phyloP scores from a whole-genome alignment of 2,329 filamentous ascomycete genomes.

The Sclerotinia minor region DNA sequence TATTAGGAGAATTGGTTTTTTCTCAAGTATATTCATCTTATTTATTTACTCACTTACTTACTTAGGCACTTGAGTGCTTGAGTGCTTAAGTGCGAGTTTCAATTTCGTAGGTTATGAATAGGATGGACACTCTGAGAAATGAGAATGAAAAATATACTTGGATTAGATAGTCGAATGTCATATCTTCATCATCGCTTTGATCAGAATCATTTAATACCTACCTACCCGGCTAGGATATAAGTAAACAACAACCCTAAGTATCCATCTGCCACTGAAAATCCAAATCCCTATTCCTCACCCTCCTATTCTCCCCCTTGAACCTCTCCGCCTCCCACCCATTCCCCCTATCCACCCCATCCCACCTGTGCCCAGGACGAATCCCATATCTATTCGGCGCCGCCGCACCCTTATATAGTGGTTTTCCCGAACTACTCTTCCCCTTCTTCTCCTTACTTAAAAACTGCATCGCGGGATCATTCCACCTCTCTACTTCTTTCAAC shows the following conservation, averaged over 20 bases:
- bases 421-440: constrained; percentile 35
- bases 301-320: constrained; percentile 82
- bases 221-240: no score
- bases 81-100: no score
- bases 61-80: no score
- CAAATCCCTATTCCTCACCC: constrained; percentile 73
- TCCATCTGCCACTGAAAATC: constrained; percentile 98
- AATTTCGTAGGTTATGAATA: no score
- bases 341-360: constrained; percentile 93
- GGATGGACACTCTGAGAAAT: no score
- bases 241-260: constrained; percentile 53
- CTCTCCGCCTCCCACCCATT: constrained; percentile 93
- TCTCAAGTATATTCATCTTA: no score
- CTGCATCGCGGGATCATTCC: constrained; percentile 90
- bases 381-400: constrained; percentile 90
- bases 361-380: constrained; percentile 86
- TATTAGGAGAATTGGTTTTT: no score
- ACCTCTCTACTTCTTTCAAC: constrained; percentile 71
- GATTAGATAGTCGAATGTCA: not conserved
- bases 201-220: not conserved
- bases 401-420: constrained; percentile 68
- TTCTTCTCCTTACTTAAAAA: constrained; percentile 60
- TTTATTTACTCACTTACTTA: no score
- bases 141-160: not conserved
- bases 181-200: not conserved